Evolutionary conservation across 192 early-diverging fungal genomes (phyloP).

Genomic region (Powellomyces hirtus): DNA sequence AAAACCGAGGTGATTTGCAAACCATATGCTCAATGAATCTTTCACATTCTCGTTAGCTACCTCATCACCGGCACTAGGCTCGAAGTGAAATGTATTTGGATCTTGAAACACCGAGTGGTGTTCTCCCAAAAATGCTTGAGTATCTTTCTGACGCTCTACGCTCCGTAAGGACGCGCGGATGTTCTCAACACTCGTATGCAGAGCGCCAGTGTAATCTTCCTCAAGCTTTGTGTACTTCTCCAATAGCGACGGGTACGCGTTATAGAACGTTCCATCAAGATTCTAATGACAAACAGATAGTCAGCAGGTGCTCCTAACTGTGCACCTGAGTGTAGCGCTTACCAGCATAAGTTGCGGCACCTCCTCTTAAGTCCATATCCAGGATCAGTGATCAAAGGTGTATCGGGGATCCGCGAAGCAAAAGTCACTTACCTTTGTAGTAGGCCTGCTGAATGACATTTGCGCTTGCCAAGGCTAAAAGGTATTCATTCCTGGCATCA

Average conservation of each 20-base stretch:
- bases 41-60: not conserved
- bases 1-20: not conserved
- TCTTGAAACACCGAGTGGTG: conserved; percentile 32
- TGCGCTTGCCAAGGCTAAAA: conserved; percentile 36
- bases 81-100: conserved; percentile 31
- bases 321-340: not conserved
- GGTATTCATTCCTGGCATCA: conserved; percentile 46
- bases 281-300: conserved; percentile 19
- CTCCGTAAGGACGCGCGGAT: conserved; percentile 6
- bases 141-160: conserved; percentile 31
- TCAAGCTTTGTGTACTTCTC: conserved; percentile 32
- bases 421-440: conserved; percentile 18
- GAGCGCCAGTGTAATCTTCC: conserved; percentile 9
- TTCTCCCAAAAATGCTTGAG: conserved; percentile 33
- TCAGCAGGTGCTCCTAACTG: not conserved
- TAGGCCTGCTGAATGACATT: conserved; percentile 39
- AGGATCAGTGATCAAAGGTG: not conserved
- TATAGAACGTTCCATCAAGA: conserved; percentile 43
- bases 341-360: conserved; percentile 41
- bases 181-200: conserved; percentile 19
- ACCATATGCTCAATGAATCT: not conserved
- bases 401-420: not conserved
- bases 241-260: conserved; percentile 16
- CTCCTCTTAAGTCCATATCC: conserved; percentile 22
- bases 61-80: conserved; percentile 29